Conservation (phyloP, 306 rosid genomes). For the Rosa lucieae region DNA sequence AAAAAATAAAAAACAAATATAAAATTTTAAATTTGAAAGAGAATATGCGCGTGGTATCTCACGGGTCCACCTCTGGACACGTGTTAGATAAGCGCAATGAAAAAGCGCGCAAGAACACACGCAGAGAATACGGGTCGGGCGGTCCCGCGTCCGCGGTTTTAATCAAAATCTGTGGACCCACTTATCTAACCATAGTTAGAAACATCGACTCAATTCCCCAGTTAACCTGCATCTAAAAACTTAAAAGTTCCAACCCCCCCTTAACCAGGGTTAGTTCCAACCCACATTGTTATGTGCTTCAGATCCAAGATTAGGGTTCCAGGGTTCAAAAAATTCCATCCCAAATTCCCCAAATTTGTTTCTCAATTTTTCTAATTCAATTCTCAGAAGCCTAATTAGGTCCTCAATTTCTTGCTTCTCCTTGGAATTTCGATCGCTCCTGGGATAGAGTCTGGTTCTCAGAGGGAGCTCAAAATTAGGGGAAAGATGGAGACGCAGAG, state of each 20-base stretch:
- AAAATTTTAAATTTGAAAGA: not conserved
- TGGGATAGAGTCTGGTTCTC: not conserved
- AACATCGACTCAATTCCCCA: not conserved
- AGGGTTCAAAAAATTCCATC: constrained; percentile 4
- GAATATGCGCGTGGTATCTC: not conserved
- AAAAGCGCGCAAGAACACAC: not conserved
- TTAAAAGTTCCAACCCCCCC: not conserved
- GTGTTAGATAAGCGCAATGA: not conserved
- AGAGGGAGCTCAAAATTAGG: constrained; percentile 18
- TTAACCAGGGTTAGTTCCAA: constrained; percentile 45
- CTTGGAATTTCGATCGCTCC: constrained; percentile 18
- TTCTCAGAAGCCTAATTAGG: not conserved
- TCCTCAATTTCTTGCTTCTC: constrained; percentile 7
- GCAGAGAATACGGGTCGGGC: not conserved
- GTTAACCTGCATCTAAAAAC: not conserved
- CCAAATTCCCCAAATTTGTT: constrained; percentile 4
- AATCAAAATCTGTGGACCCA: constrained; percentile 22
- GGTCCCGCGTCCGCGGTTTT: constrained; percentile 4
- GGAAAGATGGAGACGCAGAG: constrained; percentile 72
- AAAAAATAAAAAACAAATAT: not conserved
- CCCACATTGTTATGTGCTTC: constrained; percentile 26
- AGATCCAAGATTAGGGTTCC: constrained; percentile 44
- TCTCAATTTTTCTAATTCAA: constrained; percentile 3
- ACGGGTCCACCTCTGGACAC: constrained; percentile 1
- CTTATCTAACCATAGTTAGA: constrained; percentile 34